A percentile compares a stretch with the other conserved stretches of the same genome.
Evolutionary conservation across 495 filamentous ascomycete genomes (phyloP).

Genomic region (Penicillium verhagenii): DNA sequence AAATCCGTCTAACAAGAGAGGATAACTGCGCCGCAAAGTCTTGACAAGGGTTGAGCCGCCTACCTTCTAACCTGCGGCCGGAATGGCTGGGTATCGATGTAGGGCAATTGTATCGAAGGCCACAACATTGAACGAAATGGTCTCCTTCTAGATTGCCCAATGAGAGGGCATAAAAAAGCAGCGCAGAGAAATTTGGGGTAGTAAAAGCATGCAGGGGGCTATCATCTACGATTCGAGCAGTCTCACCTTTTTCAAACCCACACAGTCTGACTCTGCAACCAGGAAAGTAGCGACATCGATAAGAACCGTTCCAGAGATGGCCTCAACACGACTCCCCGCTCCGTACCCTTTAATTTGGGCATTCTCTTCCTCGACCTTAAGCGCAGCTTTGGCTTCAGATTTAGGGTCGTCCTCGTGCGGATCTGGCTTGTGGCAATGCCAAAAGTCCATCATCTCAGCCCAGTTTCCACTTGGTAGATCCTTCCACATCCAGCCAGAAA

Average conservation of each 20-base stretch:
- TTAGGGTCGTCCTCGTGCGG: constrained; percentile 38
- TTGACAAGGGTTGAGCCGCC: constrained; percentile 13
- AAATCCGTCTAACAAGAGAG: constrained; percentile 45
- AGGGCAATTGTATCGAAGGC: constrained; percentile 92
- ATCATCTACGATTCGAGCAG: constrained; percentile 2
- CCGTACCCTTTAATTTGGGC: constrained; percentile 69
- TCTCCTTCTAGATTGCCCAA: constrained; percentile 87
- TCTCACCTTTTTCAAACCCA: constrained; percentile 60
- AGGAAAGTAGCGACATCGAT: constrained; percentile 79
- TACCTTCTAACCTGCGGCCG: constrained; percentile 21
- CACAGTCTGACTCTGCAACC: constrained; percentile 62
- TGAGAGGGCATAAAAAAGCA: constrained; percentile 5
- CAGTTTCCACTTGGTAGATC: constrained; percentile 94
- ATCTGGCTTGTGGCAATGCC: constrained; percentile 96
- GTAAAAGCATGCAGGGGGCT: constrained; percentile 12
- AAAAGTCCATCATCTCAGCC: constrained; percentile 99
- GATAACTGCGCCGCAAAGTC: constrained; percentile 31
- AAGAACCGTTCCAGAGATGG: constrained; percentile 64
- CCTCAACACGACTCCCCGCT: constrained; percentile 65
- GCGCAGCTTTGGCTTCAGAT: constrained; percentile 26
- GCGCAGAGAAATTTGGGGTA: constrained; percentile 4
- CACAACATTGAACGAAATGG: constrained; percentile 55
- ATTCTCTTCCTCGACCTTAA: constrained; percentile 33
- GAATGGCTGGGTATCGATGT: constrained; percentile 46
- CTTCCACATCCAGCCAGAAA: constrained; percentile 66